Base-by-base conservation (phyloP, 768 basidiomycete genomes). In the Leccinum subgranulosum region DNA sequence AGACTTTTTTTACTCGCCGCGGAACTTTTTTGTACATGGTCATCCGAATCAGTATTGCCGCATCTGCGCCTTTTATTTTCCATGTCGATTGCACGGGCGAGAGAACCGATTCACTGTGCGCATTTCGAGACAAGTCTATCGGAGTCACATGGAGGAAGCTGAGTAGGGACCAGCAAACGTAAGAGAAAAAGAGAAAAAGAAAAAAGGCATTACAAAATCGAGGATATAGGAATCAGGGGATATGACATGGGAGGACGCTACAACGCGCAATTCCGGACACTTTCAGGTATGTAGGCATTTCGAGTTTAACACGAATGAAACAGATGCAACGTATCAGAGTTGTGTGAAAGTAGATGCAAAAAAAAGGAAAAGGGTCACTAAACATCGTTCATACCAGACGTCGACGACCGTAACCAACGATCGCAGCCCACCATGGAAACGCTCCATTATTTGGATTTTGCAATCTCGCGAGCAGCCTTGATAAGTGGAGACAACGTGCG, bases 401-500 rank as follows among this genome's bases (percentile, higher is more conserved):
- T 51, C 25, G 33, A 54, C 31, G 27, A 47, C 34, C 45, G 51
- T 28, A 47, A 34, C 56, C 28, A 39, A n/a, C 36, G 29, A 33
- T 43, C 43, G 47, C 29, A 23, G 34, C 48, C 47, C 29, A 29
- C 46, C 50, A 27, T 33, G 27, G 31, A 4, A 49, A 33, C 27
- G 14, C 10, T 45, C 21, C 48, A 34, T 62, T 27, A 72, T 62
- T 83, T 81, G 61, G 76, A 71, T 80, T 90, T 90, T 36, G 89
- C 87, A 49, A 91, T 87, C 62, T 94, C 92, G 60, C 92, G 79
- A 6, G 94, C 94, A 12, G 93, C 92, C 71, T 94, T 95, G 80
- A 96, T 96, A 41, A 96, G 75, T 8, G 94, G 94, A 8, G 92
- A 81, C 53, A 96, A 77, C 19, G 92, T 94, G 55, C 90, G 81